Evolutionary conservation across 2,329 filamentous ascomycete genomes (phyloP).

Genomic region (Tetracladium maxilliforme): DNA sequence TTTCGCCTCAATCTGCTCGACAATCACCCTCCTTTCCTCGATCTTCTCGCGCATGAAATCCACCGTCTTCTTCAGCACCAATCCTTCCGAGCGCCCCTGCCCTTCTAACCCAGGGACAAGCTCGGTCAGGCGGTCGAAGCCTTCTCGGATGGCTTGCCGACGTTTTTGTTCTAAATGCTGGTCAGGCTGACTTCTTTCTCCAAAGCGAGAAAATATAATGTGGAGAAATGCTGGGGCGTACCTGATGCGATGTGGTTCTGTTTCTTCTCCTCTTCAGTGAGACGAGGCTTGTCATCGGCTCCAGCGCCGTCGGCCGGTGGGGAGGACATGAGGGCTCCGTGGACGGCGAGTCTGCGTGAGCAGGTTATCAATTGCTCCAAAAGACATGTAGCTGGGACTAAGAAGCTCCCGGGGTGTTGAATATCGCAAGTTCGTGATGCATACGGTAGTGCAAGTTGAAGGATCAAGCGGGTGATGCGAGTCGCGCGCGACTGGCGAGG

Average conservation of each 20-base stretch:
- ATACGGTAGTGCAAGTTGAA: no score
- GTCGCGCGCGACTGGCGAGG: no score
- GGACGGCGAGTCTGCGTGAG: no score
- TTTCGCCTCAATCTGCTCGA: constrained; percentile 31
- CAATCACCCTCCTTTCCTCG: constrained; percentile 30
- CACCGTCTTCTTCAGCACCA: constrained; percentile 45
- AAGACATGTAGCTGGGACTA: no score
- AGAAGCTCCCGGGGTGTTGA: no score
- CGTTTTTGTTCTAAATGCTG: constrained; percentile 29
- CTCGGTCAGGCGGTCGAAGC: constrained; percentile 52
- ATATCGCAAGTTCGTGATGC: no score
- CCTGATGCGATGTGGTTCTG: constrained; percentile 55
- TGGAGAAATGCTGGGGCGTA: constrained; percentile 5
- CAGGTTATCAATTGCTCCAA: no score
- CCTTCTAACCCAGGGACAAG: constrained; percentile 56
- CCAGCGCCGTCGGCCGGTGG: constrained; percentile 3
- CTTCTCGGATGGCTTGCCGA: constrained; percentile 40
- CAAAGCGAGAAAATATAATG: constrained; percentile 1
- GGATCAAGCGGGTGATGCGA: no score
- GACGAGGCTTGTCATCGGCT: constrained; percentile 39
- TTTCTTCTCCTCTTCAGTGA: constrained; percentile 59
- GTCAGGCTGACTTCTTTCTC: not conserved
- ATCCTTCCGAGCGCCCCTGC: constrained; percentile 53
- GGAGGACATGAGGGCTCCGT: no score
- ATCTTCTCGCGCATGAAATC: constrained; percentile 35